Conservation (phyloP, 768 basidiomycete genomes). For the Pulveroboletus sp. region DNA sequence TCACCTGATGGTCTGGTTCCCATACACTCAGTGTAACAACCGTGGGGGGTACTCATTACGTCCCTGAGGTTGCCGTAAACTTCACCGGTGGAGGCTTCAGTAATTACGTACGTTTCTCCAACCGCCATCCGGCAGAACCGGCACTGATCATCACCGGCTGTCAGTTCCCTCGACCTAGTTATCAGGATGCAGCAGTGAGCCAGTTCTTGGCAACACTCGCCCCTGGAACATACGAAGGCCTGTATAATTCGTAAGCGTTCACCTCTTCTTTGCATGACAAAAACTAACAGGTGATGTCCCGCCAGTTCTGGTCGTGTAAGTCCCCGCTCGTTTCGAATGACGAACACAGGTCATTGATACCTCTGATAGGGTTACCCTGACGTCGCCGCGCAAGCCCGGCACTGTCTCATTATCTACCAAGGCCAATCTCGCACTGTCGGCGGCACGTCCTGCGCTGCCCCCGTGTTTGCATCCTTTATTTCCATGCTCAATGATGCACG, state of each 20-base stretch:
- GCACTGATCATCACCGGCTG: too few relatives aligned
- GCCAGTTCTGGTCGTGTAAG: slow-evolving; percentile 51
- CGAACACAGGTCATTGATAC: not conserved
- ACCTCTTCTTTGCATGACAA: not conserved
- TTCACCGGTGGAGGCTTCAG: slow-evolving; percentile 79
- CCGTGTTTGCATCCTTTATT: slow-evolving; percentile 60
- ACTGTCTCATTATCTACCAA: slow-evolving; percentile 45
- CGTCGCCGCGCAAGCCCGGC: slow-evolving; percentile 54
- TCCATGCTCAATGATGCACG: slow-evolving; percentile 65
- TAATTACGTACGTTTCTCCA: slow-evolving; percentile 52
- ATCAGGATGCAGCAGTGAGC: slow-evolving; percentile 46
- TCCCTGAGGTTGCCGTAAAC: slow-evolving; percentile 56
- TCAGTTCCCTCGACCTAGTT: slow-evolving; percentile 52
- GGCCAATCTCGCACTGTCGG: slow-evolving; percentile 40
- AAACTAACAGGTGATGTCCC: not conserved
- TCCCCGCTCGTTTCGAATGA: not conserved
- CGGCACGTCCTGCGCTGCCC: slow-evolving; percentile 65
- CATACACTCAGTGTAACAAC: slow-evolving; percentile 55
- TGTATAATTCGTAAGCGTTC: slow-evolving; percentile 52
- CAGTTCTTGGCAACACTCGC: slow-evolving; percentile 44
- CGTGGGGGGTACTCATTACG: slow-evolving; percentile 59
- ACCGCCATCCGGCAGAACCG: too few relatives aligned
- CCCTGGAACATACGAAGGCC: slow-evolving; percentile 48
- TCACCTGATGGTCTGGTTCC: not conserved
- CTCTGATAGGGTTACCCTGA: slow-evolving; percentile 52